Percentiles rank a stretch among this genome's conserved stretches.
phyloP scores from a whole-genome alignment of 2,329 filamentous ascomycete genomes.

The Colletotrichum gigasporum region DNA sequence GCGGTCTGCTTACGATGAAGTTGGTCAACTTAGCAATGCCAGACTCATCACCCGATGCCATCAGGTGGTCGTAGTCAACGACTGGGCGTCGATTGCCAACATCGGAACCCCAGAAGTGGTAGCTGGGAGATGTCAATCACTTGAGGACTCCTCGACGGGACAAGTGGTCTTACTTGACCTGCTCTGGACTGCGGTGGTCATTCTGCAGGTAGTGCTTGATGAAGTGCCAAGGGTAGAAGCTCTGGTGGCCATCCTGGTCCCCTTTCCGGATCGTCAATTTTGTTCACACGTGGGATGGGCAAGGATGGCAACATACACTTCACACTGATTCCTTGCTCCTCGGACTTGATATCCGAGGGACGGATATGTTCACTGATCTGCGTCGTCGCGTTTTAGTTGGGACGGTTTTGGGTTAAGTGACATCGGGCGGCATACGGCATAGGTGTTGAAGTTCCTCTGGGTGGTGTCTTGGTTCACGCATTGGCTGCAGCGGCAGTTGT shows the following conservation, averaged over 20 bases:
- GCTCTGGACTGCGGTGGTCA: slow-evolving; percentile 43
- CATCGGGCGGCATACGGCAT: slow-evolving; percentile 40
- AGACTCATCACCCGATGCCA: slow-evolving; percentile 57
- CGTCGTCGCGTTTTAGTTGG: background rate
- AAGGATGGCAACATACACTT: slow-evolving; percentile 38
- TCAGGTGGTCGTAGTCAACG: slow-evolving; percentile 69
- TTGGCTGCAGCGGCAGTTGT: slow-evolving; percentile 52
- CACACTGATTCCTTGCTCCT: slow-evolving; percentile 42
- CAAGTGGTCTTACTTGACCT: slow-evolving; percentile 40
- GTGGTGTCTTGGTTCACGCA: slow-evolving; percentile 54
- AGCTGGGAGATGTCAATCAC: slow-evolving; percentile 25
- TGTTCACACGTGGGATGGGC: background rate
- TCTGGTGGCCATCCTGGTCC: slow-evolving; percentile 73
- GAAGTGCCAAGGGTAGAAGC: slow-evolving; percentile 73
- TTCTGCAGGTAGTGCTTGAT: slow-evolving; percentile 56
- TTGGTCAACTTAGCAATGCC: slow-evolving; percentile 70
- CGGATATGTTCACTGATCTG: slow-evolving; percentile 45
- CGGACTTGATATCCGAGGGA: slow-evolving; percentile 39
- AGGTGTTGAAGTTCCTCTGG: slow-evolving; percentile 53
- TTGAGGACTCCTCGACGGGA: background rate
- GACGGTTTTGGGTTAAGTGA: background rate
- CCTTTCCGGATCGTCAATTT: slow-evolving; percentile 53
- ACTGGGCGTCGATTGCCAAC: slow-evolving; percentile 61
- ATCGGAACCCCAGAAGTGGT: slow-evolving; percentile 41
- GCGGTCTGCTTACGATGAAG: slow-evolving; percentile 63